phyloP scores from a whole-genome alignment of 306 rosid genomes.

The Vigna nakashimae region DNA sequence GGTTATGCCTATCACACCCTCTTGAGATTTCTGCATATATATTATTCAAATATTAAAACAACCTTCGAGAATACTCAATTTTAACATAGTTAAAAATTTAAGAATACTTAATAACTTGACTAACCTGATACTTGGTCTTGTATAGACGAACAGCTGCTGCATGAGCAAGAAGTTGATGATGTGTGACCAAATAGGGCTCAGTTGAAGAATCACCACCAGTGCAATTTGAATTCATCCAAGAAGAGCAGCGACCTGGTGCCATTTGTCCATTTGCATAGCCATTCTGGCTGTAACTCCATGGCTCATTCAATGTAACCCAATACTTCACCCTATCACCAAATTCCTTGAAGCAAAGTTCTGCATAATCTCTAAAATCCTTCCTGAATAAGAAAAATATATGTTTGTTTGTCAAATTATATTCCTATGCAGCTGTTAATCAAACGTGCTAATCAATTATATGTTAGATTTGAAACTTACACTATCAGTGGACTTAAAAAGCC shows the following conservation, averaged over 20 bases:
- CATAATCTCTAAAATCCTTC: constrained; percentile 7
- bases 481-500: constrained; percentile 57
- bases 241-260: not conserved
- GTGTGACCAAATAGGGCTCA: not conserved
- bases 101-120: not conserved
- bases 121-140: constrained; percentile 29
- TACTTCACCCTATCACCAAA: not conserved
- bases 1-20: constrained; percentile 60
- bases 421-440: not conserved
- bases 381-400: constrained; percentile 4
- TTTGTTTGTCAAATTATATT: not conserved
- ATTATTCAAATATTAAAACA: not conserved
- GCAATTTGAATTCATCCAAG: not conserved
- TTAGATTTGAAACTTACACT: constrained; percentile 20
- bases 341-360: not conserved
- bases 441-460: not conserved
- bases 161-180: constrained; percentile 31
- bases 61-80: not conserved
- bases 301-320: constrained; percentile 12
- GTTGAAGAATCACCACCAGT: not conserved
- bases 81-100: not conserved
- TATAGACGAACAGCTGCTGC: constrained; percentile 14
- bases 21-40: constrained; percentile 48
- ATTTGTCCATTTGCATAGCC: not conserved
- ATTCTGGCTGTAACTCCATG: not conserved